Evolutionary conservation across 2,329 filamentous ascomycete species (phyloP).

Genomic region (Sporothrix phasma): DNA sequence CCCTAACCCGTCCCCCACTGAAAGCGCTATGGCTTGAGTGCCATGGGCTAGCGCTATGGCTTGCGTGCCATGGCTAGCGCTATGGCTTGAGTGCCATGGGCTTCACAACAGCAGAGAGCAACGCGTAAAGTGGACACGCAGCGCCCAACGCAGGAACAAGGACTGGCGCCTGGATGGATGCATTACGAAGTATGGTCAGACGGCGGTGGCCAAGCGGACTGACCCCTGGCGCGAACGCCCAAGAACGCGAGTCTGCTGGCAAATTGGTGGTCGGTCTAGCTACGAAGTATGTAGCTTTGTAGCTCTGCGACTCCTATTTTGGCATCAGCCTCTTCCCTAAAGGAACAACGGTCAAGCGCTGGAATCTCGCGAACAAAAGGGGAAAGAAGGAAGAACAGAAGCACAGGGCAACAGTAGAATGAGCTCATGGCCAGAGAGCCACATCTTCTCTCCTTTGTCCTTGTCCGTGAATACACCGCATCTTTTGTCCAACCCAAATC

Average conservation of each 20-base stretch:
- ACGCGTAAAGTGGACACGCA: conserved; percentile 13
- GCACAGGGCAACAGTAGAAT: background rate
- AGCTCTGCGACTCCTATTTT: conserved; percentile 4
- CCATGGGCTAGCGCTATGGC: conserved; percentile 3
- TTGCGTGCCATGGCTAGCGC: conserved; percentile 5
- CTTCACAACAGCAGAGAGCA: background rate
- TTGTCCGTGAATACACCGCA: background rate
- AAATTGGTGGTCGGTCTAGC: conserved; percentile 8
- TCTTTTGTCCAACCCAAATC: background rate
- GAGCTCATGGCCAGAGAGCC: background rate
- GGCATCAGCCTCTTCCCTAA: conserved; percentile 11
- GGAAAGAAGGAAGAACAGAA: background rate
- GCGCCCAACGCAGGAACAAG: background rate
- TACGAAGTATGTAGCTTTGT: too few relatives aligned
- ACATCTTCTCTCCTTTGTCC: background rate
- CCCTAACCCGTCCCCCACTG: background rate
- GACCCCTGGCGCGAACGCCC: conserved; percentile 16
- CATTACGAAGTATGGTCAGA: background rate
- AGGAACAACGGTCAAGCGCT: background rate
- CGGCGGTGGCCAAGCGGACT: background rate
- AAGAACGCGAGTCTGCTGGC: background rate
- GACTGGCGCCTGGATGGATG: background rate
- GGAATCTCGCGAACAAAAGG: background rate
- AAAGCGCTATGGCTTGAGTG: too few relatives aligned
- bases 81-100: background rate